These are phyloP conservation scores for Geosmithia morbida DNA, from an alignment of 2,329 filamentous ascomycete species.

Conservation along the genomic window DNA sequence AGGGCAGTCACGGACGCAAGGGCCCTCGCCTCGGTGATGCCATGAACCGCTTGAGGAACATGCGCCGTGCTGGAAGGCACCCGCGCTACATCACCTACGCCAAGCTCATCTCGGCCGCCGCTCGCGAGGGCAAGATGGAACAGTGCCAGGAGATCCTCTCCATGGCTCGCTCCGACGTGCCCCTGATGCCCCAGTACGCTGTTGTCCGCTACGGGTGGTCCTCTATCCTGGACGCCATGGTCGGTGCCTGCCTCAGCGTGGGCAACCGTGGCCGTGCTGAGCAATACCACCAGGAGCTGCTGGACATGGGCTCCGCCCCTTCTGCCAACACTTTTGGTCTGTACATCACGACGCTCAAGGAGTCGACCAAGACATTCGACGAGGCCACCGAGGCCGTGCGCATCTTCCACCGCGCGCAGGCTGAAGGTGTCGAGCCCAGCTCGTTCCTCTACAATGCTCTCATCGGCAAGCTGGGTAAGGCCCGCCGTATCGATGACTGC, in stretches of 20 bases:
- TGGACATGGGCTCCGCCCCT: conserved; percentile 79
- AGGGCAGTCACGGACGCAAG: conserved; percentile 61
- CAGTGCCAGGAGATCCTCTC: conserved; percentile 74
- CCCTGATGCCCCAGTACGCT: conserved; percentile 68
- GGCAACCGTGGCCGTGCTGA: conserved; percentile 70
- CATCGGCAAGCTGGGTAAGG: conserved; percentile 96
- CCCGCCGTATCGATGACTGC: conserved; percentile 93
- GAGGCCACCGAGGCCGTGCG: conserved; percentile 94
- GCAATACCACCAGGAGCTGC: conserved; percentile 76
- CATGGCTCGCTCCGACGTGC: conserved; percentile 83
- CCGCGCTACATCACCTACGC: conserved; percentile 94
- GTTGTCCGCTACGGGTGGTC: conserved; percentile 92
- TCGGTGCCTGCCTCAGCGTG: conserved; percentile 75
- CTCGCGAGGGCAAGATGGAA: conserved; percentile 69
- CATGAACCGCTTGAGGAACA: conserved; percentile 74
- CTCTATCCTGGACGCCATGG: conserved; percentile 91
- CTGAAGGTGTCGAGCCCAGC: conserved; percentile 87
- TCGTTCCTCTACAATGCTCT: conserved; percentile 97
- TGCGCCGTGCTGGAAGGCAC: conserved; percentile 81
- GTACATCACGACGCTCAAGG: conserved; percentile 98
- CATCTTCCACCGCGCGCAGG: conserved; percentile 88
- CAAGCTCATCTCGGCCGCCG: conserved; percentile 83
- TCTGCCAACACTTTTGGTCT: conserved; percentile 96
- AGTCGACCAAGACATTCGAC: conserved; percentile 93
- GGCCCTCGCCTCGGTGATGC: conserved; percentile 67